Evolutionary conservation across 202 grass and related monocot genomes (phyloP).

Genomic region (Setaria viridis): DNA sequence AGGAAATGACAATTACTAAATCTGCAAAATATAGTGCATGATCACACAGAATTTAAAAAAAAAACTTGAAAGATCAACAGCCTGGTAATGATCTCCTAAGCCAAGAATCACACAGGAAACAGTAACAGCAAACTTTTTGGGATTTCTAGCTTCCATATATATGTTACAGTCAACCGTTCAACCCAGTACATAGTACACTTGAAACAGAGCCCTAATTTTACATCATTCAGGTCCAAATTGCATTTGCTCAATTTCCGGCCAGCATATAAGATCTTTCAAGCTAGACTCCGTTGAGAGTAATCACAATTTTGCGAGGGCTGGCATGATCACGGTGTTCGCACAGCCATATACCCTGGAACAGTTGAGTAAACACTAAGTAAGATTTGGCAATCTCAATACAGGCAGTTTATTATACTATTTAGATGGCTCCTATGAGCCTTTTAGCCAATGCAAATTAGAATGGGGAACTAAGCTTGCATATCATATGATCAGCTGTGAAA

Average conservation of each 20-base stretch:
- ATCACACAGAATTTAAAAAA: background rate
- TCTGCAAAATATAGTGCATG: background rate
- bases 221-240: background rate
- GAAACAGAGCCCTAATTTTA: slow-evolving; percentile 10
- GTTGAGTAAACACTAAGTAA: slow-evolving; percentile 12
- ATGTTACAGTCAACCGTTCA: slow-evolving; percentile 27
- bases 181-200: slow-evolving; percentile 30
- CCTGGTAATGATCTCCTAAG: background rate
- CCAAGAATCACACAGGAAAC: background rate
- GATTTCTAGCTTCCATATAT: background rate
- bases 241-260: background rate
- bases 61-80: background rate
- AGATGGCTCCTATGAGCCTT: slow-evolving; percentile 13
- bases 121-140: background rate
- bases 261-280: slow-evolving; percentile 8
- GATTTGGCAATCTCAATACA: slow-evolving; percentile 1
- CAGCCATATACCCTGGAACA: slow-evolving; percentile 90
- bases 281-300: slow-evolving; percentile 87
- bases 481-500: slow-evolving; percentile 26
- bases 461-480: slow-evolving; percentile 3
- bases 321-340: slow-evolving; percentile 94
- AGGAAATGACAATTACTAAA: background rate
- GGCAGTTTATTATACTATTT: background rate
- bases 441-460: slow-evolving; percentile 3
- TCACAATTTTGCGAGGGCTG: slow-evolving; percentile 81